Conservation (phyloP, 495 filamentous ascomycete genomes). For the Neurospora cerealis region DNA sequence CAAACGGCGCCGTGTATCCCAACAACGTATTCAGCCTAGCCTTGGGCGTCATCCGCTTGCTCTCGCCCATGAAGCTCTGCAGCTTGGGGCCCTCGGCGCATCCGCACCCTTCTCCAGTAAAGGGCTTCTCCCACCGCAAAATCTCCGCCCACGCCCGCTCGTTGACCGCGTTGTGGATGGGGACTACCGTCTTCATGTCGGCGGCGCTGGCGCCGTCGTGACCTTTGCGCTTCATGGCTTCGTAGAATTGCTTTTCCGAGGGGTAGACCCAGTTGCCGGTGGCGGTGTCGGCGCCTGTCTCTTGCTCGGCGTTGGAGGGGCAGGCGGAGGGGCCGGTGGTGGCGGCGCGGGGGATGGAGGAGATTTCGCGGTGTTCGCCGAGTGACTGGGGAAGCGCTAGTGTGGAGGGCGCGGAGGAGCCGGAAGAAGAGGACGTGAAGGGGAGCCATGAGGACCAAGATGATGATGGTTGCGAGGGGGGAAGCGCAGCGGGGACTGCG, state of each 20-base stretch:
- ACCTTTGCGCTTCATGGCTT: conserved; percentile 81
- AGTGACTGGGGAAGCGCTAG: conserved; percentile 20
- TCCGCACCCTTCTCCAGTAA: conserved; percentile 24
- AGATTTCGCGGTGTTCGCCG: conserved; percentile 60
- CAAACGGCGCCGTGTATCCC: conserved; percentile 86
- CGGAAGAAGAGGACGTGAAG: conserved; percentile 7
- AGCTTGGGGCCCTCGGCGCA: conserved; percentile 71
- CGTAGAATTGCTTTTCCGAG: conserved; percentile 90
- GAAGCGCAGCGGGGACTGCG: background rate
- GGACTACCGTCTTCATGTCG: conserved; percentile 84
- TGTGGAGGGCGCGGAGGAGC: conserved; percentile 9
- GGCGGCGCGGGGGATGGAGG: conserved; percentile 65
- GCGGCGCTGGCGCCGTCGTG: conserved; percentile 41
- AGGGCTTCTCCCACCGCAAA: conserved; percentile 68
- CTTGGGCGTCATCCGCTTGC: conserved; percentile 64
- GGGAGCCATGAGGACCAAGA: conserved; percentile 21
- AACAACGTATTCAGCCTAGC: conserved; percentile 71
- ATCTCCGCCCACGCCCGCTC: conserved; percentile 82
- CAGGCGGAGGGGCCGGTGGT: conserved; percentile 33
- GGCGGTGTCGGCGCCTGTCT: conserved; percentile 55
- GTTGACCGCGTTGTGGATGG: conserved; percentile 97
- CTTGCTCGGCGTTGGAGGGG: conserved; percentile 60
- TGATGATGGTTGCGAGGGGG: background rate
- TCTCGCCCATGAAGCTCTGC: conserved; percentile 72
- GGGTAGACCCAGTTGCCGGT: conserved; percentile 93